phyloP scores from a whole-genome alignment of 2,329 filamentous ascomycete species.

The Clonostachys byssicola region DNA sequence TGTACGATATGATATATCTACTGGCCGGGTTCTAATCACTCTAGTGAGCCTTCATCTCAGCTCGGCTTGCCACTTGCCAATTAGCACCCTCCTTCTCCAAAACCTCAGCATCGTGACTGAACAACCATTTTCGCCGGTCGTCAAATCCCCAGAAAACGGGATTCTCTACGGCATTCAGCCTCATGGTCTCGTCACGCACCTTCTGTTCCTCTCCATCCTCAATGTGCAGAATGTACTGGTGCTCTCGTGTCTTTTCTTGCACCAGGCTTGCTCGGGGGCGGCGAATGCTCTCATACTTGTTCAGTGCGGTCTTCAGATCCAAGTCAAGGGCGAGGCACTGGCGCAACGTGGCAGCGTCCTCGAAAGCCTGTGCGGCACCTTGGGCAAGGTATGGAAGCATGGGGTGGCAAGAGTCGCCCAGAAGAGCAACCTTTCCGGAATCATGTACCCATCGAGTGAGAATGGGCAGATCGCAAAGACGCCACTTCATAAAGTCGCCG shows the following conservation, averaged over 20 bases:
- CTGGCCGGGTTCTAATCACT: background rate
- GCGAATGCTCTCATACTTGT: slow-evolving; percentile 8
- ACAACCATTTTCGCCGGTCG: slow-evolving; percentile 7
- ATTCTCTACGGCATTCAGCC: slow-evolving; percentile 4
- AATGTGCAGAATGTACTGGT: slow-evolving; percentile 57
- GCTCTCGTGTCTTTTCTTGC: slow-evolving; percentile 10
- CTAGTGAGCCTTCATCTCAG: background rate
- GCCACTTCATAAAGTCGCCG: slow-evolving; percentile 39
- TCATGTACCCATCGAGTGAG: slow-evolving; percentile 27
- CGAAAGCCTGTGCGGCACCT: slow-evolving; percentile 63
- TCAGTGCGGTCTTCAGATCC: slow-evolving; percentile 2
- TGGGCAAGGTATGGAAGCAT: slow-evolving; percentile 62
- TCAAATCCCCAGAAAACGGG: slow-evolving; percentile 7
- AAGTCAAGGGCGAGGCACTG: slow-evolving; percentile 7
- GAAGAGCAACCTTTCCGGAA: slow-evolving; percentile 7
- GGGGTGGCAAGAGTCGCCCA: slow-evolving; percentile 59
- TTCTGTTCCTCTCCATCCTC: slow-evolving; percentile 51
- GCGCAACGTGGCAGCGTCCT: slow-evolving; percentile 60
- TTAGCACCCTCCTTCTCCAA: slow-evolving; percentile 4
- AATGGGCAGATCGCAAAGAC: slow-evolving; percentile 47
- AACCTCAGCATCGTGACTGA: slow-evolving; percentile 7
- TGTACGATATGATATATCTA: too few species aligned
- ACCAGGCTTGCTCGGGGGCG: slow-evolving; percentile 9
- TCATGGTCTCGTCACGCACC: slow-evolving; percentile 34
- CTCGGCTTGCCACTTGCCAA: background rate